Conservation (phyloP, 1,284 basidiomycete species). For the Quambalaria eucalypti region DNA sequence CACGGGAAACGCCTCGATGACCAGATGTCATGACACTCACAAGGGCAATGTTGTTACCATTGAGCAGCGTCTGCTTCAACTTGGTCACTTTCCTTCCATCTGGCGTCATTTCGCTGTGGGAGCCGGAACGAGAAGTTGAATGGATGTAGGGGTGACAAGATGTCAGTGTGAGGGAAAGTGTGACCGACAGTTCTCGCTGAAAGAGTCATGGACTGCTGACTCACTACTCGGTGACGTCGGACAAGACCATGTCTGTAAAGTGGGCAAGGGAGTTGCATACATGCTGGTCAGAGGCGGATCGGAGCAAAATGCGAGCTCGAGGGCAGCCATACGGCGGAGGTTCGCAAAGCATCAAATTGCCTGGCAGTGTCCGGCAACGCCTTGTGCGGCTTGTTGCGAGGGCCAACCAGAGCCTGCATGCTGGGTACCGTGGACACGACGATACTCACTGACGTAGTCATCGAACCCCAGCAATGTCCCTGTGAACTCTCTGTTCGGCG, state of each 20-base stretch:
- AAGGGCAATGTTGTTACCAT: slow-evolving; percentile 98
- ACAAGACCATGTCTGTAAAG: slow-evolving; percentile 82
- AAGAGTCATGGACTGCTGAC: too few species aligned
- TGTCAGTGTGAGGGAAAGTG: too few species aligned
- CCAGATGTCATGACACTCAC: slow-evolving; percentile 50
- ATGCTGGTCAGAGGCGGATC: too few species aligned
- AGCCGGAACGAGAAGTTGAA: slow-evolving; percentile 9
- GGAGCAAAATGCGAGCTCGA: too few species aligned
- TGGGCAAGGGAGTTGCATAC: background rate
- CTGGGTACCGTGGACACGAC: too few species aligned
- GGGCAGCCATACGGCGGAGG: too few species aligned
- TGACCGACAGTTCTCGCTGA: too few species aligned
- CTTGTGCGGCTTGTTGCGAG: too few species aligned
- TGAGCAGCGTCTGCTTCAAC: slow-evolving; percentile 81
- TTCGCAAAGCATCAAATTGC: too few species aligned
- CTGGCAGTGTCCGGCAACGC: too few species aligned
- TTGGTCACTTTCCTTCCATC: slow-evolving; percentile 72
- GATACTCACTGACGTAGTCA: slow-evolving; percentile 93
- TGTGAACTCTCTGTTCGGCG: slow-evolving; percentile 51
- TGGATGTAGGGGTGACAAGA: background rate
- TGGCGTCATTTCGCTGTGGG: slow-evolving; percentile 67
- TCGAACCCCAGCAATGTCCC: slow-evolving; percentile 95
- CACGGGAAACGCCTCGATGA: background rate
- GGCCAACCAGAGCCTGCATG: too few species aligned
- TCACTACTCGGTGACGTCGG: slow-evolving; percentile 94